Percentiles rank a stretch among this genome's conserved stretches.
Evolutionary conservation across 257 asterid genomes (phyloP).

Genomic region (Solanum etuberosum): DNA sequence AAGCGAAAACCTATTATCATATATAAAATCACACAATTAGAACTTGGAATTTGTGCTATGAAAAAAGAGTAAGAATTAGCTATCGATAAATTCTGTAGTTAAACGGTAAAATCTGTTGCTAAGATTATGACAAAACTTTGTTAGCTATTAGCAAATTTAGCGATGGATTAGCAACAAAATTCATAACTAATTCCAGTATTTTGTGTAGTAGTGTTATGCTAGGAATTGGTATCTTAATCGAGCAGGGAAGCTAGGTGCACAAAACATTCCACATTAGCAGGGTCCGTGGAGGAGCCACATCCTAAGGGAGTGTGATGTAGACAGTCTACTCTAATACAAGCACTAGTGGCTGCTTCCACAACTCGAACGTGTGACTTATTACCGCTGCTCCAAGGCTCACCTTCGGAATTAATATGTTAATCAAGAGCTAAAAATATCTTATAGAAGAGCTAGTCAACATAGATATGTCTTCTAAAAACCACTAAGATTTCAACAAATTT

Average conservation of each 20-base stretch:
- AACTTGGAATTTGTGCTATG: neutral
- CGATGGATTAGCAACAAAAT: neutral
- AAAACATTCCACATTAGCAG: neutral
- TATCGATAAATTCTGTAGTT: neutral
- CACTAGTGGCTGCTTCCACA: neutral
- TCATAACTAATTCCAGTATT: neutral
- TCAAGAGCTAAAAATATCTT: neutral
- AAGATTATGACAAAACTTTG: neutral
- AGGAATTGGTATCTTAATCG: neutral
- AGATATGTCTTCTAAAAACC: neutral
- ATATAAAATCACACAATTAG: neutral
- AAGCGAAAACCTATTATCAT: conserved; percentile 4
- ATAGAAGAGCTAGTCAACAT: neutral
- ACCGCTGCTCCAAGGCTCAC: neutral
- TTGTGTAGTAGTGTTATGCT: neutral
- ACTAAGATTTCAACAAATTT: neutral
- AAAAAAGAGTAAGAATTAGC: neutral
- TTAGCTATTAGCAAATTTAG: neutral
- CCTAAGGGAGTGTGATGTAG: neutral
- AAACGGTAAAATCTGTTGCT: neutral
- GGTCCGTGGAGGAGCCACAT: neutral
- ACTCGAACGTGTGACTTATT: neutral
- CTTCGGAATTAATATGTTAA: neutral
- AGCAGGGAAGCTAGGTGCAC: neutral
- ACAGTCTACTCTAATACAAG: neutral